Evolutionary conservation across 495 filamentous ascomycete genomes (phyloP), one percentile per base, ranked within the genome.

Genomic region (Penicillium manginii): DNA sequence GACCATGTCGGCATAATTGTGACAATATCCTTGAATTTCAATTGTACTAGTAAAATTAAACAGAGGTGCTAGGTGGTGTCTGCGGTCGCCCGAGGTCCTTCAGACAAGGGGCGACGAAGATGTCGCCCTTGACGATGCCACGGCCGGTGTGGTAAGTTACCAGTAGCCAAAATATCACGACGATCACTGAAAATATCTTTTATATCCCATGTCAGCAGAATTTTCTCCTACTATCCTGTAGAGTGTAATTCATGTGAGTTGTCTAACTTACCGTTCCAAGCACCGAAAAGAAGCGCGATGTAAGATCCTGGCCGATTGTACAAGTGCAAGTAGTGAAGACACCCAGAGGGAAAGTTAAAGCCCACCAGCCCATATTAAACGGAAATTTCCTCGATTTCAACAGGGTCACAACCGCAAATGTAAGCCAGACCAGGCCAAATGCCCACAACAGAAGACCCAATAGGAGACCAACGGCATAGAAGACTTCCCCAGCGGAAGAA

Each of bases 321-420:
- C 66, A 72, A 1, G 85, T 86, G 29, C 75, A 73, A 9, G 74
- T 61, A 0, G 84, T 74, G 60, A 81, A 85, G 14, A 82, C 81
- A 33, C 81, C 84, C 22, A 87, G 58, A 0, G 85, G 86, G 52
- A 88, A 89, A 2, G 78, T 84, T 50, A 88, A 87, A 3, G 79
- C 81, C 86, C 86, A 89, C 85, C 86, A 88, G 1, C 85, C 86
- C 63, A 87, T 82, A 52, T 87, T 88, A 65, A 88, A 88, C 0
- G 85, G 84, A 47, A 88, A 87, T 11, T 60, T 76, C 50, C 63
- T 73, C 14, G 40, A 78, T 3, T 62, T 55, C 0, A 55, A 54
- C 15, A 76, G 66, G 1, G 73, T 65, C 0, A 63, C 67, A 3
- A 71, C 52, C 8, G 85, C 87, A 51, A 88, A 82, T 62, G 83